A percentile compares a stretch with the other conserved stretches of the same genome.
These are phyloP conservation scores for Aureobasidium leucospermi DNA, from an alignment of 2,329 filamentous ascomycete species.

Conservation along the genomic window DNA sequence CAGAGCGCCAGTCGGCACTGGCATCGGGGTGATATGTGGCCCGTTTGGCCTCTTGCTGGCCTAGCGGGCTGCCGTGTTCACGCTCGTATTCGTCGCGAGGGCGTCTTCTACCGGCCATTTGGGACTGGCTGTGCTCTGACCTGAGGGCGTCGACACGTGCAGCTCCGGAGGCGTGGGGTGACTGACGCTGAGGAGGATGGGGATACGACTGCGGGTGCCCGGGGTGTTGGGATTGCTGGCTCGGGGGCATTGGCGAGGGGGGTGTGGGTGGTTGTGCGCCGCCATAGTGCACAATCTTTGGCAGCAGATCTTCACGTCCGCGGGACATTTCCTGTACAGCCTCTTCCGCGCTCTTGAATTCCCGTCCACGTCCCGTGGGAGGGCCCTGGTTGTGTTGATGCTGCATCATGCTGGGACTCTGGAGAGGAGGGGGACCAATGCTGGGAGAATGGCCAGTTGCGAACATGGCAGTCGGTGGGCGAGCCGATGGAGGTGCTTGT, in stretches of 20 bases:
- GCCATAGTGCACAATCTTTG: constrained; percentile 91
- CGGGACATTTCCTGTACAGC: constrained; percentile 84
- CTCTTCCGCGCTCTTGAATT: constrained; percentile 94
- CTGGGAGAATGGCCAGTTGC: constrained; percentile 30
- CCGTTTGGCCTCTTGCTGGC: constrained; percentile 61
- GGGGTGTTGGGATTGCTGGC: constrained; percentile 21
- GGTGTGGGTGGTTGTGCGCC: constrained; percentile 90
- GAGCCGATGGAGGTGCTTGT: constrained; percentile 20
- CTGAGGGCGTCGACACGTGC: constrained; percentile 15
- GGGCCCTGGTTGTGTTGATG: constrained; percentile 41
- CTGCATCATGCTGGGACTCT: constrained; percentile 68
- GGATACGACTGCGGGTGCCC: constrained; percentile 8
- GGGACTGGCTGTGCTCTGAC: constrained; percentile 19
- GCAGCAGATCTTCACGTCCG: constrained; percentile 84
- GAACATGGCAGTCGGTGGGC: constrained; percentile 28
- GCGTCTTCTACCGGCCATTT: constrained; percentile 57
- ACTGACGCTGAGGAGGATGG: constrained; percentile 16
- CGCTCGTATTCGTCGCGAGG: constrained; percentile 83
- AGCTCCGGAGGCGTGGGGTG: constrained; percentile 18
- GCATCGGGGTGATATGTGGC: constrained; percentile 21
- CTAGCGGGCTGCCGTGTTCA: constrained; percentile 77
- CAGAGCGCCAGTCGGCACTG: constrained; percentile 52
- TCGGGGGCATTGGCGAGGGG: constrained; percentile 62
- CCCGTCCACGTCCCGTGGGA: constrained; percentile 57
- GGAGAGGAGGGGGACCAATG: constrained; percentile 59